Evolutionary conservation across 2,329 filamentous ascomycete genomes (phyloP), one percentile per base, ranked within the genome.

Genomic region (Phialophora expanda): DNA sequence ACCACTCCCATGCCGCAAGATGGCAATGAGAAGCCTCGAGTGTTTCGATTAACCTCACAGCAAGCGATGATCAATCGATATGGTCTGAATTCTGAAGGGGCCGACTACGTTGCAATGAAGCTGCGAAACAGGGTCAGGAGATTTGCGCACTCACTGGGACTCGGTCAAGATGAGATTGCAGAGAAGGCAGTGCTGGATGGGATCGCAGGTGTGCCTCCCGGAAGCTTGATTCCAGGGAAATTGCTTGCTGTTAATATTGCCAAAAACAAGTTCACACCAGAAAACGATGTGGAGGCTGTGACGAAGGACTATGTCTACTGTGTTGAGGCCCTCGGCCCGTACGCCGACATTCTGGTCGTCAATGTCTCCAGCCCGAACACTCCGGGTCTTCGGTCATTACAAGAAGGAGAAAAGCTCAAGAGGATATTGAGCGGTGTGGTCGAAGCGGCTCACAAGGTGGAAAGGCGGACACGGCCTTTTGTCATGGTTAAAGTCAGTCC

Each of bases 401-500:
- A 99, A 79, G 90, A 91, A 2, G 86, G 89, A 0, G 92, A 90
- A 70, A 94, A 93, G 0, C 81, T 99, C 64, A 94, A 92, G 1
- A 83, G 86, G 50, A 89, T 99, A 55, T 81, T 99, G 48, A 86
- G 84, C 9, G 91, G 91, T 0, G 94, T 98, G 0, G 94, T 98
- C 1, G 83, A 87, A 17, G 91, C 94, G 62, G 93, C 93, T 0
- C 82, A 86, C 71, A 82, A 83, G 68, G 85, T 90, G 12, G 83
- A 90, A 30, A 85, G 93, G 71, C 90, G 87, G 76, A 86, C 84
- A 0, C 91, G 89, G 74, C 92, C 91, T 0, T 87, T 84, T 64
- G 92, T 99, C 65, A 97, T 99, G 92, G 95, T 99, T 74, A 99
- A 99, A 82, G 94, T 99, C 22, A 96, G 92, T 66, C 95, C 95